These are phyloP conservation scores for Stephania cephalantha DNA, from an alignment of 164 flowering plant species.

Conservation along the genomic window DNA sequence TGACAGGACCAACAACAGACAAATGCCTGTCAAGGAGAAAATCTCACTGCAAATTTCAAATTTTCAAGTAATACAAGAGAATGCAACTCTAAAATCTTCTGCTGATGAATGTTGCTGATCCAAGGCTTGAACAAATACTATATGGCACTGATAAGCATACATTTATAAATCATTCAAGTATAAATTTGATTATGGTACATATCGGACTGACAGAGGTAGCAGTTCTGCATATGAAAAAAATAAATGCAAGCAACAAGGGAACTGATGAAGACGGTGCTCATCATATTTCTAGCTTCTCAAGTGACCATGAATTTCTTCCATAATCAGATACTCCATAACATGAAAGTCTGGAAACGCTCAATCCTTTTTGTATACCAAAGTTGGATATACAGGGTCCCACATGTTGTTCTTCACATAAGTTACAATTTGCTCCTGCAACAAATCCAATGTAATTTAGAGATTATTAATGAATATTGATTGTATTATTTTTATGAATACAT, in stretches of 20 bases:
- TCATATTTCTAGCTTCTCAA: background rate
- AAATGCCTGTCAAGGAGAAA: background rate
- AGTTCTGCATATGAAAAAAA: background rate
- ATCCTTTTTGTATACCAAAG: constrained; percentile 64
- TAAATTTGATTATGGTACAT: background rate
- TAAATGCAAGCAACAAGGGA: background rate
- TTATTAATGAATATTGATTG: background rate
- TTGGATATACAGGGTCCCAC: constrained; percentile 91
- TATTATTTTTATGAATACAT: background rate
- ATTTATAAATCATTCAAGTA: background rate
- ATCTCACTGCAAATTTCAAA: background rate
- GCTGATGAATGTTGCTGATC: background rate
- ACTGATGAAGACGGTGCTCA: background rate
- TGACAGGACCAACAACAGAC: too few species aligned
- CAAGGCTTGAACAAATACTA: background rate
- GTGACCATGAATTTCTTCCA: background rate
- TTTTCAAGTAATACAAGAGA: background rate
- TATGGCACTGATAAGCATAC: background rate
- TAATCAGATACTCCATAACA: background rate
- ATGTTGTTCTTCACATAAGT: constrained; percentile 65
- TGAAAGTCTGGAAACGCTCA: constrained; percentile 19
- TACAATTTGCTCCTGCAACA: constrained; percentile 62
- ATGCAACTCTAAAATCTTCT: background rate
- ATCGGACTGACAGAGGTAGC: background rate
- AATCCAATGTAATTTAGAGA: background rate